Base-by-base conservation (phyloP, 768 basidiomycete species). In the Trametes punicea region DNA sequence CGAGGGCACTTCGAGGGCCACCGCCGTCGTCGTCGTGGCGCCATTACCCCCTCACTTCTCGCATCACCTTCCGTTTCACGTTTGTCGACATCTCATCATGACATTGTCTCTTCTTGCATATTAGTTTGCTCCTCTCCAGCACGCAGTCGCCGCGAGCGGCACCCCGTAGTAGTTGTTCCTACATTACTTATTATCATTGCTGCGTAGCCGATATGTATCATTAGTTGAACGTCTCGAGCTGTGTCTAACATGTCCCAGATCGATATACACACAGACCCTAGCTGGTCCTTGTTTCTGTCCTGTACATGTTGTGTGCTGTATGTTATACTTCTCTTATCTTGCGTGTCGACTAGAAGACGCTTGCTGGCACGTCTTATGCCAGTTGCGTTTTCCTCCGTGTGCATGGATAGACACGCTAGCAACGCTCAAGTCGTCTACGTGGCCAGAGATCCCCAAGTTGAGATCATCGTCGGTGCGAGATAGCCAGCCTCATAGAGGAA, bases 171-270 rank as follows among this genome's bases (percentile, higher is more conserved):
- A 40, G 18, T n/a, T n/a, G n/a, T n/a, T n/a, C n/a, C n/a, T n/a
- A n/a, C n/a, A n/a, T n/a, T n/a, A n/a, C n/a, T n/a, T n/a, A n/a
- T n/a, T n/a, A n/a, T n/a, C n/a, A n/a, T n/a, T n/a, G n/a, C n/a
- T n/a, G n/a, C n/a, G n/a, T n/a, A n/a, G n/a, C n/a, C 46, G 25
- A 48, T 48, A 26, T 58, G 57, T 58, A 58, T 58, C 57, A 58
- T 16, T 58, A 58, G 57, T 39, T 16, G 20, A 25, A 31, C 13
- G 13, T 31, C 31, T 31, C 31, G 31, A n/a, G n/a, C n/a, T n/a
- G n/a, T n/a, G n/a, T n/a, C n/a, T n/a, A n/a, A n/a, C n/a, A n/a
- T n/a, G n/a, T n/a, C n/a, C n/a, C n/a, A n/a, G n/a, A n/a, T n/a
- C n/a, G n/a, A n/a, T n/a, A n/a, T n/a, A n/a, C n/a, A n/a, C n/a